A percentile compares a stretch with the other conserved stretches of the same genome.
Conservation (phyloP, 1,284 basidiomycete species). For the Cutaneotrichosporon curvatum region DNA sequence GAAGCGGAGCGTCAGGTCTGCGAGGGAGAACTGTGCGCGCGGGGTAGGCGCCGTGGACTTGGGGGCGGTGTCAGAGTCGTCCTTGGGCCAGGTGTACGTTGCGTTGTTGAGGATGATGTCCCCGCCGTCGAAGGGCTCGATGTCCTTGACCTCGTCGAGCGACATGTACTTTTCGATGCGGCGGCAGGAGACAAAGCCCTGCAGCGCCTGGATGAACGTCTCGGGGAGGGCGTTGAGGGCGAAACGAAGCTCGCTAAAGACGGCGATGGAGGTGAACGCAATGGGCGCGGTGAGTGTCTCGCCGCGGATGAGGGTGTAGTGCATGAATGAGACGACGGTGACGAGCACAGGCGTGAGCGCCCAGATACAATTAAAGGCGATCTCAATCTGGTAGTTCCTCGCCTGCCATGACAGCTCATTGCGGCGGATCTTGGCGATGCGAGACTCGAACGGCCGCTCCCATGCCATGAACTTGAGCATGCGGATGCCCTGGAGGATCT, state of each 20-base stretch:
- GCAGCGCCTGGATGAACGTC: slow-evolving; percentile 78
- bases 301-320: slow-evolving; percentile 57
- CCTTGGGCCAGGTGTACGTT: slow-evolving; percentile 82
- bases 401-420: slow-evolving; percentile 77
- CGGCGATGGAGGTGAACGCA: slow-evolving; percentile 66
- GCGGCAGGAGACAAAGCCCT: slow-evolving; percentile 72
- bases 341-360: slow-evolving; percentile 43
- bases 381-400: slow-evolving; percentile 78
- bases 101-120: slow-evolving; percentile 69
- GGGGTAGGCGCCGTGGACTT: slow-evolving; percentile 62
- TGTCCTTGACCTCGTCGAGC: slow-evolving; percentile 59
- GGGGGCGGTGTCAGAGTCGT: slow-evolving; percentile 41
- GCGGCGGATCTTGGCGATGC: slow-evolving; percentile 64
- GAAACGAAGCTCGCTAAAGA: slow-evolving; percentile 73
- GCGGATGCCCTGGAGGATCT: slow-evolving; percentile 81
- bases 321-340: slow-evolving; percentile 48
- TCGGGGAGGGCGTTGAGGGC: slow-evolving; percentile 75
- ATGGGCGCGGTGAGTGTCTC: slow-evolving; percentile 69
- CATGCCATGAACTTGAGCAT: slow-evolving; percentile 97
- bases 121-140: slow-evolving; percentile 52
- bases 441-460: slow-evolving; percentile 81
- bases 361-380: slow-evolving; percentile 75
- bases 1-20: slow-evolving; percentile 73
- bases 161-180: slow-evolving; percentile 85
- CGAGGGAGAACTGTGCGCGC: slow-evolving; percentile 66